Evolutionary conservation across 352 stramenopile species (phyloP).

Genomic region (Blastocystis sp.): DNA sequence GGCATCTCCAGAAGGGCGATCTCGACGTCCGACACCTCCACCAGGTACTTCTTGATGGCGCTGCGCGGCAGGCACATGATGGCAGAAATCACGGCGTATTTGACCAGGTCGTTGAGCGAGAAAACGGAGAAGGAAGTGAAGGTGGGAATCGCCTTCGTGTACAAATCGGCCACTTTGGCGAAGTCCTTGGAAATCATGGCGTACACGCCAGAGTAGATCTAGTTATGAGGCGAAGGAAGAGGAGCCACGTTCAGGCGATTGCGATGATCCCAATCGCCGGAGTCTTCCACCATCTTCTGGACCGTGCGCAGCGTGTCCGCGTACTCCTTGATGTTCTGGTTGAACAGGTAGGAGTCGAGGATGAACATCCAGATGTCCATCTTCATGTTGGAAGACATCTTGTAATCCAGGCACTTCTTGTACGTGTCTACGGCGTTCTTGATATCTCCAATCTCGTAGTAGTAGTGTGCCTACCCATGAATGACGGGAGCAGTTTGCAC

Average conservation of each 20-base stretch:
- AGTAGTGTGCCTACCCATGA: constrained; percentile 55
- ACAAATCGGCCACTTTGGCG: constrained; percentile 58
- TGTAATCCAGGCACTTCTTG: constrained; percentile 54
- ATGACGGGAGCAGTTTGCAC: background rate
- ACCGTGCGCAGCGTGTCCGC: constrained; percentile 5
- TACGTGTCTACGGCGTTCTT: constrained; percentile 38
- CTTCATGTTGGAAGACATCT: constrained; percentile 67
- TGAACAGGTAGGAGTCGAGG: constrained; percentile 61
- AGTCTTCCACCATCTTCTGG: constrained; percentile 54
- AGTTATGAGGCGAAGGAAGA: background rate
- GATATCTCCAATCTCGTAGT: constrained; percentile 60
- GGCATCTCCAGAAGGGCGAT: constrained; percentile 56
- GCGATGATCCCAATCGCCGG: constrained; percentile 63
- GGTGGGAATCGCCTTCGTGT: constrained; percentile 36
- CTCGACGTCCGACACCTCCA: constrained; percentile 34
- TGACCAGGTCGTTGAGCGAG: constrained; percentile 57
- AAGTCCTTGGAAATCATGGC: constrained; percentile 63
- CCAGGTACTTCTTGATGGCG: constrained; percentile 22
- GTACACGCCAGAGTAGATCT: constrained; percentile 59
- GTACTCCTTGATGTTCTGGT: constrained; percentile 54
- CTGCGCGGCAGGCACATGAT: constrained; percentile 36
- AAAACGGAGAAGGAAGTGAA: constrained; percentile 69
- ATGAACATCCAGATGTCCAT: constrained; percentile 69
- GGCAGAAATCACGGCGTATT: constrained; percentile 48
- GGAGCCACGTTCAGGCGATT: constrained; percentile 40